Conservation (phyloP, 1,284 basidiomycete genomes). For the Tetrapyrgos nigripes region DNA sequence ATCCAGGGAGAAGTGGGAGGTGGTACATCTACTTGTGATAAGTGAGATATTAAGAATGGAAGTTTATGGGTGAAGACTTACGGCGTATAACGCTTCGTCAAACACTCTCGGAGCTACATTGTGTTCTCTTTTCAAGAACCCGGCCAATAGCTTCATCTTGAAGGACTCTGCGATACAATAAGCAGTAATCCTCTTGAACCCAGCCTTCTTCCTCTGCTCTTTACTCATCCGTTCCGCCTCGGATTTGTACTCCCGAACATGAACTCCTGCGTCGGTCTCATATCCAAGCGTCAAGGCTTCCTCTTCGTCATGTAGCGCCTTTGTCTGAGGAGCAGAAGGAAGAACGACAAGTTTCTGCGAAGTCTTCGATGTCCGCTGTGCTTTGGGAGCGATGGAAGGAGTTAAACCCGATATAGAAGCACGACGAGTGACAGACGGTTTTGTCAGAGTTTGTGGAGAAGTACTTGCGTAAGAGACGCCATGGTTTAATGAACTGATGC, state of each 20-base stretch:
- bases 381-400: conserved; percentile 45
- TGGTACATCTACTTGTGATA: conserved; percentile 76
- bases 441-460: neutral
- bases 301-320: conserved; percentile 65
- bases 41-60: conserved; percentile 3
- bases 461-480: no score
- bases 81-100: conserved; percentile 93
- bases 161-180: conserved; percentile 89
- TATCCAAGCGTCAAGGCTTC: conserved; percentile 65
- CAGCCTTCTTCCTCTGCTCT: conserved; percentile 75
- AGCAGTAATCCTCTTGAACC: conserved; percentile 82
- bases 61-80: conserved; percentile 48
- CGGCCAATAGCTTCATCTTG: conserved; percentile 80
- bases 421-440: conserved; percentile 13
- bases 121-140: conserved; percentile 92
- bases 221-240: conserved; percentile 84
- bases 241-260: conserved; percentile 73
- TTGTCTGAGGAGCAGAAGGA: conserved; percentile 91
- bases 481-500: no score
- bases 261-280: conserved; percentile 63
- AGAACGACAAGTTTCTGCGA: conserved; percentile 92
- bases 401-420: conserved; percentile 43
- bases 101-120: conserved; percentile 90
- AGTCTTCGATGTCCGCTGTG: conserved; percentile 88
- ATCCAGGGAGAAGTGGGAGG: conserved; percentile 90